Evolutionary conservation across 2,329 filamentous ascomycete species (phyloP), one percentile per base, ranked within the genome.

Genomic region (Aspergillus proliferans): DNA sequence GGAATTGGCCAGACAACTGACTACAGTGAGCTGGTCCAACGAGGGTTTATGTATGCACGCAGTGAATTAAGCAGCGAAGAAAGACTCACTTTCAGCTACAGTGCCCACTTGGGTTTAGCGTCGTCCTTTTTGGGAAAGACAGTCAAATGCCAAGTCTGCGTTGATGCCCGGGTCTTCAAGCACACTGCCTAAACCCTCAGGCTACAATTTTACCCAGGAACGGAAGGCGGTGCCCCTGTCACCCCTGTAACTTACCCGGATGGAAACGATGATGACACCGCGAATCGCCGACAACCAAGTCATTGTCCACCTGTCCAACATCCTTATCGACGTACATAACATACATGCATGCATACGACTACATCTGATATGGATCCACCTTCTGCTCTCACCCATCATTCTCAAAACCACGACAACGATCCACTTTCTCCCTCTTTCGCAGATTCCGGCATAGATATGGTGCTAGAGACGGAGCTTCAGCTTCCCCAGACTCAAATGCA

Each of bases 381-480:
- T n/a, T 15, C 14, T n/a, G 19, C 19, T 3, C n/a, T 15, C 14
- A 19, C 34, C 14, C n/a, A 9, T 38, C 38, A 19, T 9, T 6
- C n/a, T 19, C 38, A 21, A 9, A 21, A 40, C 6, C 34, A 36
- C 38, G n/a, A 18, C 3, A 8, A 9, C 22, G 14, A 14, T 48
- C 28, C 55, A 30, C 21, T n/a, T 51, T 46, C 45, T 14, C 41
- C 24, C 10, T 26, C 14, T 8, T 43, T 43, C 6, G 41, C 41
- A 15, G 22, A 43, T 15, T 43, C 41, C n/a, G 41, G 21, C 41
- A 43, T 43, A 15, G 41, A 43, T 19, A 43, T 28, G 24, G 41
- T 26, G 18, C 15, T 22, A 5, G 18, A 38, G n/a, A 18, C n/a
- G 34, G 34, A 38, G n/a, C 34, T 38, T 19, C n/a, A 38, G 34